Percentiles rank a stretch among this genome's conserved stretches.
These are phyloP conservation scores for Fusarium euwallaceae DNA, from an alignment of 2,329 filamentous ascomycete genomes.

Conservation along the genomic window DNA sequence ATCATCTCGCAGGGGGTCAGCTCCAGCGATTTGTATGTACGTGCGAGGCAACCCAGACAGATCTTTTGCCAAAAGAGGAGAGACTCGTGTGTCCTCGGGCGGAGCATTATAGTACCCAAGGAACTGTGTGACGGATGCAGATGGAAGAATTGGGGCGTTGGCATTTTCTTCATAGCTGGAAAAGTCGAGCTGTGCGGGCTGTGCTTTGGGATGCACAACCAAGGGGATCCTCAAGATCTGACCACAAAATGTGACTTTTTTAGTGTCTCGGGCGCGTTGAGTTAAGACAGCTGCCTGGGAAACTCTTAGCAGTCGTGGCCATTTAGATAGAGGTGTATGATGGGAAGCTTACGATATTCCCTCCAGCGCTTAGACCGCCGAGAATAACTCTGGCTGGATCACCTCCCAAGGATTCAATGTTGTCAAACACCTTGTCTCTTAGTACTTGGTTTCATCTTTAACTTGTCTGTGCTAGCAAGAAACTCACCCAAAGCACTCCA, in stretches of 20 bases:
- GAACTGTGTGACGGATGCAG: not conserved
- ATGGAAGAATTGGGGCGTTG: not conserved
- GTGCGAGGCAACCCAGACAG: not conserved
- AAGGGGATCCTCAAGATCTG: not conserved
- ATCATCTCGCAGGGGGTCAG: not conserved
- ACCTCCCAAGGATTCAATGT: not conserved
- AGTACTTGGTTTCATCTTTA: not conserved
- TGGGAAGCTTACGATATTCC: not conserved
- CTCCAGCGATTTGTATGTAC: not conserved
- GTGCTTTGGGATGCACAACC: not conserved
- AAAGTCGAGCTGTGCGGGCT: not conserved
- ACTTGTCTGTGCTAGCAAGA: not conserved
- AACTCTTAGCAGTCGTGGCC: not conserved
- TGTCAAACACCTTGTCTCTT: not conserved
- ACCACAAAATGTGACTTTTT: not conserved
- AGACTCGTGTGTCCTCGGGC: not conserved
- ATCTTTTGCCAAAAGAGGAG: not conserved
- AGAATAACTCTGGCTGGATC: not conserved
- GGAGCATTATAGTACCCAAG: not conserved
- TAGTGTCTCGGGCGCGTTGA: not conserved
- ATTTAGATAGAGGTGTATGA: not conserved
- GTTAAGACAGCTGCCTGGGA: not conserved
- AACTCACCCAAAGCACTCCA: not conserved
- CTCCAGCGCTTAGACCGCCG: not conserved
- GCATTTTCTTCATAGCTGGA: not conserved